Base-by-base conservation (phyloP, 192 early-diverging fungal genomes). In the Linderina pennispora region DNA sequence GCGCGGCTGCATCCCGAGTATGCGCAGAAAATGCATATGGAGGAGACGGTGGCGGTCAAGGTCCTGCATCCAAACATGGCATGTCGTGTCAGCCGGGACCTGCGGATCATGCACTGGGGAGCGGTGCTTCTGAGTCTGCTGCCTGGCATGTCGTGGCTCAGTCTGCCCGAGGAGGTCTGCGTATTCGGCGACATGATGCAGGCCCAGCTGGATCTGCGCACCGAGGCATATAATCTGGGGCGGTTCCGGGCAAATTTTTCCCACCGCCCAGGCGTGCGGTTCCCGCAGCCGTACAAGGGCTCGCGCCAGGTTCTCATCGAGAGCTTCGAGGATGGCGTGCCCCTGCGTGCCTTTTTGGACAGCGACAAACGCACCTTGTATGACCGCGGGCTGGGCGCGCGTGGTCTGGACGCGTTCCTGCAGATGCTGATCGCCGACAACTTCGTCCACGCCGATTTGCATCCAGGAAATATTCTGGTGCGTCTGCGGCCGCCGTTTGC, bases 361-460 rank as follows among this genome's bases (percentile, higher is more conserved):
- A 63, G 75, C 18, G 76, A 70, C 0, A 77, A 77, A 1, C 59
- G 51, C 17, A 81, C 80, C 8, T 56, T 70, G 7, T 91, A 87
- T 75, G 89, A 93, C 46, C 51, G 71, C 21, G 79, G 77, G 39
- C 62, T 96, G 40, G 91, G 89, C 7, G 75, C 87, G 24, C 82
- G 86, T 42, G 94, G 94, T 39, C 70, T 95, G 47, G 65, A 87
- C 42, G 72, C 84, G 3, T 91, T 88, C 45, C 59, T 91, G 74
- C 78, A 86, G 24, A 98, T 98, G 94, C 77, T 98, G 0, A 87
- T 94, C 23, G 71, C 88, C 36, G 89, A 93, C 66, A 98, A 98
- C 60, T 92, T 95, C 75, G 80, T 90, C 18, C 94, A 98, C 53
- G 86, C 90, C 4, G 94, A 96, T 61, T 50, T 96, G 45, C 94